Evolutionary conservation across 2,329 filamentous ascomycete genomes (phyloP).

Genomic region (Monosporascus sp.): DNA sequence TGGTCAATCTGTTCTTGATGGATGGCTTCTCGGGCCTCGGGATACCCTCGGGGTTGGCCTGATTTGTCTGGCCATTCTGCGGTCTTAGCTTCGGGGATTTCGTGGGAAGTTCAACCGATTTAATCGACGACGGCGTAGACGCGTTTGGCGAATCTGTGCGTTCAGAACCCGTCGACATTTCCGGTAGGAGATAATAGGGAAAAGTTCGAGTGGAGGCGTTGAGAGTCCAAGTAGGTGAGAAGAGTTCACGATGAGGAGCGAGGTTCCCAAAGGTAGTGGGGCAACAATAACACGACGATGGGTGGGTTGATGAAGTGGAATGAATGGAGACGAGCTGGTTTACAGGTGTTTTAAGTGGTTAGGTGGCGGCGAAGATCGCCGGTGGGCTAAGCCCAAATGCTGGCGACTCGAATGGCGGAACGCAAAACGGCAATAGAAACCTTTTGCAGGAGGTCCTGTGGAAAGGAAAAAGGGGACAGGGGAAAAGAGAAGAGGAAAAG

Average conservation of each 20-base stretch:
- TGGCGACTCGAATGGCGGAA: conserved; percentile 21
- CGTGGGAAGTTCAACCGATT: conserved; percentile 24
- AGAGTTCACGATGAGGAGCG: no score
- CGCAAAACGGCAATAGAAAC: conserved; percentile 21
- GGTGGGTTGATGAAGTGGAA: background rate
- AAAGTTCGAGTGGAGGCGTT: conserved; percentile 1
- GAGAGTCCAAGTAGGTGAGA: background rate
- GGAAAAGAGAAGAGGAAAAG: background rate
- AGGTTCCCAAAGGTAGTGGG: no score
- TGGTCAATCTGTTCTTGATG: conserved; percentile 58
- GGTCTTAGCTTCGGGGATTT: conserved; percentile 23
- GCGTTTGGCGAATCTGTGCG: conserved; percentile 24
- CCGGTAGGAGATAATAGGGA: conserved; percentile 9
- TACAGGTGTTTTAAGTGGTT: conserved; percentile 5
- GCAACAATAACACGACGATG: no score
- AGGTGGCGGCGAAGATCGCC: conserved; percentile 26
- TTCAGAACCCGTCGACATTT: conserved; percentile 28
- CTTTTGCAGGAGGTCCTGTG: background rate
- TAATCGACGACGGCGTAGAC: conserved; percentile 28
- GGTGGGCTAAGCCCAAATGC: conserved; percentile 27
- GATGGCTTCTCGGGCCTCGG: conserved; percentile 48
- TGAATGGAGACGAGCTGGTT: background rate
- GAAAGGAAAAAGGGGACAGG: background rate
- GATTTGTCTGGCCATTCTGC: conserved; percentile 20
- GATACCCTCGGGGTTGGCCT: conserved; percentile 25